Base-by-base conservation (phyloP, 2,329 filamentous ascomycete genomes). In the Cytospora schulzeri region DNA sequence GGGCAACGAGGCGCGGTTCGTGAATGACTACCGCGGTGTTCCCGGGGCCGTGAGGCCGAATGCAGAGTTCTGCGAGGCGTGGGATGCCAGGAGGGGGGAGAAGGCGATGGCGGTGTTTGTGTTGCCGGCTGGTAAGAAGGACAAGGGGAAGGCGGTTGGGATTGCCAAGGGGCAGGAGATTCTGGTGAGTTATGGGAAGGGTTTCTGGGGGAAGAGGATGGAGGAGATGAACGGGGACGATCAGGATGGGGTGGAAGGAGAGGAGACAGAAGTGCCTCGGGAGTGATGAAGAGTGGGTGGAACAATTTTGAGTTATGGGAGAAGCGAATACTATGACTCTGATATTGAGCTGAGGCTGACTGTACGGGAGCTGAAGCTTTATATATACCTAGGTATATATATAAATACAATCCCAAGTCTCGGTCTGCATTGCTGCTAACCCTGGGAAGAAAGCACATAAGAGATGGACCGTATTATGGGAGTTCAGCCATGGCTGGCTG, bases 11-110 rank as follows among this genome's bases (percentile, higher is more conserved):
- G 87, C 84, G 1, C 78, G 88, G 12, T 90, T 88, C 69, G 81
- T 89, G 54, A 90, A 90, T 71, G 88, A 90, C 74, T 90, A 86
- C 69, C 79, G 88, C 8, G 86, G 87, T 4, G 79, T 89, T 2
- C 76, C 76, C 15, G 77, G 71, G 0, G 59, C 66, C 17, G 57
- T 75, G 57, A 74, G 80, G 64, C 78, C 84, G 1, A 87, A 87
- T 66, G 84, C 84, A 8, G 85, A 87, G 76, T 89, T 88, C 69
- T 78, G 77, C 51, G 82, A 84, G 67, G 82, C 81, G 2, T 88
- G 85, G 84, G 84, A 86, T 73, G 74, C 74, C 68, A 73, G 78
- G 28, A 79, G 77, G 56, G 77, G 78, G 5, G 80, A 88, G 76
- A 76, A 79, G 55, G 83, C 80, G 19, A 87, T 88, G 76, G 84